Conservation (phyloP, 2,329 filamentous ascomycete species). For the Penicillium nordicum region DNA sequence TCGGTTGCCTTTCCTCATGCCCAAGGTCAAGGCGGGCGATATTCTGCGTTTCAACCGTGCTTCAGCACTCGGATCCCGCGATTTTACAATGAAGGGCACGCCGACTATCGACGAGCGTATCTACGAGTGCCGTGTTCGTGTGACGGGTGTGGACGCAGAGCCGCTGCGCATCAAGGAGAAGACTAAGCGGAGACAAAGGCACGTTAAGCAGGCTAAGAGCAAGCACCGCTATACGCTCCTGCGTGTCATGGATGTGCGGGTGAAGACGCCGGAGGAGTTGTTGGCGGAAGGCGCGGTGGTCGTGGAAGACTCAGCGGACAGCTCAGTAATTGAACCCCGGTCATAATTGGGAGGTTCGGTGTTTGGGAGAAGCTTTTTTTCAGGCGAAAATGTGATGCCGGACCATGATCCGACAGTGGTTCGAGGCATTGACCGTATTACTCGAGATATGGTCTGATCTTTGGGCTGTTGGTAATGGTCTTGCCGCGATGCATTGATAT, state of each 20-base stretch:
- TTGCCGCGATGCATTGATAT: conserved; percentile 20
- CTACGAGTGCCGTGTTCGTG: conserved; percentile 80
- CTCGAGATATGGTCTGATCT: background rate
- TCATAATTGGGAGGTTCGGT: conserved; percentile 7
- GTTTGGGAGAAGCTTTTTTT: background rate
- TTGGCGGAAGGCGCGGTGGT: conserved; percentile 42
- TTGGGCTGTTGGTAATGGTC: conserved; percentile 8
- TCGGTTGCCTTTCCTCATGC: conserved; percentile 76
- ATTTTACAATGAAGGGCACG: conserved; percentile 80
- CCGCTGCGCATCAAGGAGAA: conserved; percentile 74
- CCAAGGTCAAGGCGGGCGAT: conserved; percentile 73
- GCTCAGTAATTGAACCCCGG: conserved; percentile 24
- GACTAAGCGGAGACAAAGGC: conserved; percentile 69
- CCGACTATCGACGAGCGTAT: conserved; percentile 80
- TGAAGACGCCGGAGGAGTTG: conserved; percentile 58
- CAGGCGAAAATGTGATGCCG: conserved; percentile 1
- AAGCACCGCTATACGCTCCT: conserved; percentile 89
- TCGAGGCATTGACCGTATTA: background rate
- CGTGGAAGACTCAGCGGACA: conserved; percentile 27
- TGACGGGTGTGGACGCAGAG: conserved; percentile 80
- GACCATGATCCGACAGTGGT: background rate
- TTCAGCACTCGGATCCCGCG: conserved; percentile 74
- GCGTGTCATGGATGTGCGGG: conserved; percentile 74
- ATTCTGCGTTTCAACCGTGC: conserved; percentile 84
- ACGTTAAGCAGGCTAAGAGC: conserved; percentile 72